Evolutionary conservation across 129 eudicot genomes (phyloP).

Genomic region (Tagetes erecta): DNA sequence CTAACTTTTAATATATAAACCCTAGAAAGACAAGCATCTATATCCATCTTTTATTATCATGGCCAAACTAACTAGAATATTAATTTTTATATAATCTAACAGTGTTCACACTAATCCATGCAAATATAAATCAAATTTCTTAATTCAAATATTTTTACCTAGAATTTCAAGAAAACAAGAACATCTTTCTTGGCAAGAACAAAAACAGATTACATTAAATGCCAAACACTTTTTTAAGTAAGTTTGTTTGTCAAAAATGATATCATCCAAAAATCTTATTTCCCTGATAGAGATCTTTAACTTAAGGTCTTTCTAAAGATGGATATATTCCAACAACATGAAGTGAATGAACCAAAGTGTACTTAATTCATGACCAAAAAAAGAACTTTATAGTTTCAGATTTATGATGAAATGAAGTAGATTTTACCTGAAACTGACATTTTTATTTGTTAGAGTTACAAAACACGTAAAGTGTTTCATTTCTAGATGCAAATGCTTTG

Average conservation of each 20-base stretch:
- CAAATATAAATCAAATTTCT: background rate
- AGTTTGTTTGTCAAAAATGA: background rate
- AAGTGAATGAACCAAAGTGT: conserved; percentile 9
- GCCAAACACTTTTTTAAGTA: background rate
- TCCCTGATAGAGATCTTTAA: background rate
- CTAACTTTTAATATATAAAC: background rate
- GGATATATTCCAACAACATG: background rate
- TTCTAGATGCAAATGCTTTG: conserved; percentile 23
- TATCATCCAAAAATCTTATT: background rate
- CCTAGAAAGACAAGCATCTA: background rate
- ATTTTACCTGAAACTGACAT: conserved; percentile 23
- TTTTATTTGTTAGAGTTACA: conserved; percentile 19
- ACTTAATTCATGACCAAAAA: background rate
- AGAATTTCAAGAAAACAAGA: background rate
- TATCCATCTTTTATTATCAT: background rate
- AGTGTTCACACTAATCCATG: background rate
- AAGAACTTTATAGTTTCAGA: conserved; percentile 12
- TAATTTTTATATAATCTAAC: background rate
- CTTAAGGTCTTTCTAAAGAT: background rate
- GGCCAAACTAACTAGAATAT: background rate
- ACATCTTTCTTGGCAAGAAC: background rate
- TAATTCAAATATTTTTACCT: background rate
- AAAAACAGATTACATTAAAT: background rate
- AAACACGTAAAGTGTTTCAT: conserved; percentile 16
- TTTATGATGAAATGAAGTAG: conserved; percentile 17